A percentile compares a stretch with the other conserved stretches of the same genome.
These are phyloP conservation scores for Umbelopsis isabellina DNA, from an alignment of 192 early-diverging fungal species.

Conservation along the genomic window DNA sequence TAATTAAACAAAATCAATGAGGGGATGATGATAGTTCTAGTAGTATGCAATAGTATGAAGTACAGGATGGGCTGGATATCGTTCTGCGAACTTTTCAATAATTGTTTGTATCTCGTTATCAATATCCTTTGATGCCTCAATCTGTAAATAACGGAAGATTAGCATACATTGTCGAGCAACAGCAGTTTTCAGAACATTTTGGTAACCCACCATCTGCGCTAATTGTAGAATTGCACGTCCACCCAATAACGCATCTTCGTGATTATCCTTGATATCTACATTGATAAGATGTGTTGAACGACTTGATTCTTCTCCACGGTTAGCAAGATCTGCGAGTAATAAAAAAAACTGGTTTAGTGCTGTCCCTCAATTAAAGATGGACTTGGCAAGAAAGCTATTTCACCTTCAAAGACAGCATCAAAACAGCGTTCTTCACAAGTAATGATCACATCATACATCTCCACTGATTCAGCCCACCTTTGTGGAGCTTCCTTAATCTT, in stretches of 20 bases:
- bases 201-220: slow-evolving; percentile 62
- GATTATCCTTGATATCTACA: slow-evolving; percentile 95
- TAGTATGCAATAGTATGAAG: slow-evolving; percentile 69
- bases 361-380: not conserved
- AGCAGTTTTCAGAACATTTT: not conserved
- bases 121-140: slow-evolving; percentile 69
- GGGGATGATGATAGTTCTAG: slow-evolving; percentile 29
- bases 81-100: slow-evolving; percentile 70
- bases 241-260: slow-evolving; percentile 83
- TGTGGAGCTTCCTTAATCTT: slow-evolving; percentile 90
- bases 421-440: slow-evolving; percentile 97
- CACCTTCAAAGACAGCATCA: slow-evolving; percentile 91
- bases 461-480: slow-evolving; percentile 75
- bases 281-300: slow-evolving; percentile 91
- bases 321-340: slow-evolving; percentile 65
- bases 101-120: slow-evolving; percentile 86
- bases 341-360: not conserved
- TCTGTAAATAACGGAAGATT: slow-evolving; percentile 36
- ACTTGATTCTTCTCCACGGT: slow-evolving; percentile 67
- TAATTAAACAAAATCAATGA: not conserved
- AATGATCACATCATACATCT: slow-evolving; percentile 88
- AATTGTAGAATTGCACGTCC: slow-evolving; percentile 84
- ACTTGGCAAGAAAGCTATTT: not conserved
- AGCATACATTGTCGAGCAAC: too few relatives aligned
- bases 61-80: slow-evolving; percentile 55